phyloP scores from a whole-genome alignment of 2,329 filamentous ascomycete species.

The Mariannaea sp. region DNA sequence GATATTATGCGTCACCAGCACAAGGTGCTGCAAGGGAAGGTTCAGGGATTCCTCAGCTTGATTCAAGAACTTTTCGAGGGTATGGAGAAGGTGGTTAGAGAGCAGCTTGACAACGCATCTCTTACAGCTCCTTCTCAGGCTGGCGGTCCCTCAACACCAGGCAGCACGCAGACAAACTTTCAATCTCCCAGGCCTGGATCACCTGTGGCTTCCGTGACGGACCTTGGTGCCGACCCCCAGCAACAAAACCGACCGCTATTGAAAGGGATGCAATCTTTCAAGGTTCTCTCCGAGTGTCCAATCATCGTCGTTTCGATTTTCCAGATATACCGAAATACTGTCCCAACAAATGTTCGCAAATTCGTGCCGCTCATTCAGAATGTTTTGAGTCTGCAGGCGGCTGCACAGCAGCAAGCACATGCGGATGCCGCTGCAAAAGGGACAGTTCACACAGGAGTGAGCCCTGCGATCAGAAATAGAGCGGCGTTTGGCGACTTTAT shows the following conservation, averaged over 20 bases:
- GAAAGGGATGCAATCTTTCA: slow-evolving; percentile 98
- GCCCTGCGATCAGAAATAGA: slow-evolving; percentile 89
- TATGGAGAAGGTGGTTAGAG: slow-evolving; percentile 92
- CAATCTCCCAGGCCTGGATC: slow-evolving; percentile 90
- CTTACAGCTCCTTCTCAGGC: slow-evolving; percentile 56
- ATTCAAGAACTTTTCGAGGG: slow-evolving; percentile 96
- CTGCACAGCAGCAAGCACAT: slow-evolving; percentile 91
- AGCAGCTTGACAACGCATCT: slow-evolving; percentile 85
- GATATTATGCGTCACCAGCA: slow-evolving; percentile 93
- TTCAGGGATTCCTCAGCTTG: slow-evolving; percentile 86
- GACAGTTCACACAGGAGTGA: slow-evolving; percentile 89
- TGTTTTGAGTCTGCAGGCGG: slow-evolving; percentile 85
- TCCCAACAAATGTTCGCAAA: slow-evolving; percentile 81
- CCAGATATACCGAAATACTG: slow-evolving; percentile 83
- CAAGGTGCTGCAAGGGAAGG: slow-evolving; percentile 76
- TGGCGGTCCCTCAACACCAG: slow-evolving; percentile 69
- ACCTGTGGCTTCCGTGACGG: slow-evolving; percentile 79
- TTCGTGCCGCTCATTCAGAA: slow-evolving; percentile 95
- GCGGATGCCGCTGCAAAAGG: slow-evolving; percentile 78
- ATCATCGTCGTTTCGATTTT: slow-evolving; percentile 99
- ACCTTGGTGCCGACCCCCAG: slow-evolving; percentile 79
- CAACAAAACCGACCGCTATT: slow-evolving; percentile 80
- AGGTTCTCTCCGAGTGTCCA: slow-evolving; percentile 94
- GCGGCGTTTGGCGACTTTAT: slow-evolving; percentile 97
- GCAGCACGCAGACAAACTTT: slow-evolving; percentile 70